Conservation (phyloP, 2,329 filamentous ascomycete genomes). For the Pseudovirgaria hyperparasitica region DNA sequence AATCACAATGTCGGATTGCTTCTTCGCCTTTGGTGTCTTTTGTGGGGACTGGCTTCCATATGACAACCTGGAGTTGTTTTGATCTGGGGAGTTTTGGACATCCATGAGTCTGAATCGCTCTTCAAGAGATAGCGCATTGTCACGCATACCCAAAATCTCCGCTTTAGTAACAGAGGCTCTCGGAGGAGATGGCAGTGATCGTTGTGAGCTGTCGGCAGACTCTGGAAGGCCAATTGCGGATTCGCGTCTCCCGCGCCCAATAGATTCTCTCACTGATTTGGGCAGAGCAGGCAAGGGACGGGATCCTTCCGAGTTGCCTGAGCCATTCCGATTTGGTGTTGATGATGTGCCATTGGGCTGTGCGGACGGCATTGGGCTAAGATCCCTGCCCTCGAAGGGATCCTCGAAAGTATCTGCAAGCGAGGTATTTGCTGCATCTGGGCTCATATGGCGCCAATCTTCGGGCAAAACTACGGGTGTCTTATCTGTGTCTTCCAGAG, state of each 20-base stretch:
- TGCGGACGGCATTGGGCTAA: conserved; percentile 52
- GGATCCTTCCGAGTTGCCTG: conserved; percentile 62
- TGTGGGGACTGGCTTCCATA: conserved; percentile 8
- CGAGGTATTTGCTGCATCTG: conserved; percentile 43
- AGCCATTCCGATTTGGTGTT: conserved; percentile 48
- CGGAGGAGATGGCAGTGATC: conserved; percentile 62
- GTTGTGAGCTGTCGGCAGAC: conserved; percentile 57
- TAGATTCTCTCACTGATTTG: conserved; percentile 46
- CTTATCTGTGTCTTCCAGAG: conserved; percentile 89
- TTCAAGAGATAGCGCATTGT: conserved; percentile 66
- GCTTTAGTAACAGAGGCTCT: conserved; percentile 56
- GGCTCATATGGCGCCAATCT: conserved; percentile 78
- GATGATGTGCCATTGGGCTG: conserved; percentile 30
- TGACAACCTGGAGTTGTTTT: conserved; percentile 22
- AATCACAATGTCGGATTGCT: conserved; percentile 13
- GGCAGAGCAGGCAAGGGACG: conserved; percentile 81
- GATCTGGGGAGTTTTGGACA: conserved; percentile 35
- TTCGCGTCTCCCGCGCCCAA: conserved; percentile 32
- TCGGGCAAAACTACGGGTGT: conserved; percentile 96
- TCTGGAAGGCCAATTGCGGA: conserved; percentile 53
- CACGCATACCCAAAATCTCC: conserved; percentile 65
- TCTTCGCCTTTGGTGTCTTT: conserved; percentile 12
- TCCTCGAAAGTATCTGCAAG: conserved; percentile 47
- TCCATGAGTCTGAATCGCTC: conserved; percentile 83
- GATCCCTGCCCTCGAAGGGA: conserved; percentile 50